A percentile compares a stretch with the other conserved stretches of the same genome.
phyloP scores from a whole-genome alignment of 768 basidiomycete species.

The Leccinum uliginosum region DNA sequence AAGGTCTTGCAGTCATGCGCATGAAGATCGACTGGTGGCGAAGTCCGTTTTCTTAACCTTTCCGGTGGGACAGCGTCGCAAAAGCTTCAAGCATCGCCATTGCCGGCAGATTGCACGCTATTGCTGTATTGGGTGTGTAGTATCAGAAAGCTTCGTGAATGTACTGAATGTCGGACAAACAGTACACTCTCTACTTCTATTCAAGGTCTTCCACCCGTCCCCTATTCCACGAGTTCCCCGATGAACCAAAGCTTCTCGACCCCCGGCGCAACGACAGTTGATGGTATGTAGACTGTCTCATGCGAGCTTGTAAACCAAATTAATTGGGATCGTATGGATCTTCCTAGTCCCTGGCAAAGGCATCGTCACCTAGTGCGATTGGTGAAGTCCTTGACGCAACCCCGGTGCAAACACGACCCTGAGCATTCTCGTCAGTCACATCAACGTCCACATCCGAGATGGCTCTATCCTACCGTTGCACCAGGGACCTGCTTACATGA shows the following conservation, averaged over 20 bases:
- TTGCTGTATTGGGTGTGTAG: constrained; percentile 72
- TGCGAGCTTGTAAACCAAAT: neutral
- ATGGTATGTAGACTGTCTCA: constrained; percentile 38
- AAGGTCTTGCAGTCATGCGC: constrained; percentile 97
- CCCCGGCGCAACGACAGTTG: constrained; percentile 64
- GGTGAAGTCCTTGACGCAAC: constrained; percentile 55
- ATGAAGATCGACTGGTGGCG: constrained; percentile 94
- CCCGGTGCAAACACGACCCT: constrained; percentile 45
- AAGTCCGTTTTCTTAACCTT: constrained; percentile 89
- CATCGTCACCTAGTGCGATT: constrained; percentile 63
- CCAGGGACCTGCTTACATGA: constrained; percentile 59
- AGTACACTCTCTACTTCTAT: constrained; percentile 71
- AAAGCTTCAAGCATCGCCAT: constrained; percentile 70
- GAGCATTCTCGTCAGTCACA: constrained; percentile 64
- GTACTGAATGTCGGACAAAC: neutral
- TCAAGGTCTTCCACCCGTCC: constrained; percentile 65
- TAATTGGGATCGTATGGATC: constrained; percentile 38
- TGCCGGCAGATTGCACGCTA: constrained; percentile 61
- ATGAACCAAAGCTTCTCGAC: constrained; percentile 62
- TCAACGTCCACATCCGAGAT: constrained; percentile 71
- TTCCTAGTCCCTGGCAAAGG: constrained; percentile 67
- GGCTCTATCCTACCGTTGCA: constrained; percentile 64
- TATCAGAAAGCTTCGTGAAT: neutral
- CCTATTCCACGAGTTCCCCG: constrained; percentile 74
- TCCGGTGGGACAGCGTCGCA: constrained; percentile 84